phyloP scores from a whole-genome alignment of 441 rosid species.

The Hura crepitans region DNA sequence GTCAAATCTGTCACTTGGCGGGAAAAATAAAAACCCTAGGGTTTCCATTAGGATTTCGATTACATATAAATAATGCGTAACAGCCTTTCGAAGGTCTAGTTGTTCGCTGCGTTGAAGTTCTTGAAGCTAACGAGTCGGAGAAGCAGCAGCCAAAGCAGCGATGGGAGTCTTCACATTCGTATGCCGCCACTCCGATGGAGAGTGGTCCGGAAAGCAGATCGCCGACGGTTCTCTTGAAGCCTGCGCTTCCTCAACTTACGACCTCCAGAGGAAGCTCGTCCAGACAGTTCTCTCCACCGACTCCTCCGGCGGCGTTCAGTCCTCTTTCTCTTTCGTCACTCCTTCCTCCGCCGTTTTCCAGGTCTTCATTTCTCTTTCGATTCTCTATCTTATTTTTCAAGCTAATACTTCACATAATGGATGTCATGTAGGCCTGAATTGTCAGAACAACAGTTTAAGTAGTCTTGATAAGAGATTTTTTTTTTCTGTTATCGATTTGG shows the following conservation, averaged over 20 bases:
- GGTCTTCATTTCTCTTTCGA: slow-evolving; percentile 29
- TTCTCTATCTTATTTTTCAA: too few species aligned
- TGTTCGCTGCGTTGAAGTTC: background rate
- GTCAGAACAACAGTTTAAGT: background rate
- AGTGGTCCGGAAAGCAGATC: slow-evolving; percentile 75
- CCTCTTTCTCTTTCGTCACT: slow-evolving; percentile 49
- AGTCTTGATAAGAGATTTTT: background rate
- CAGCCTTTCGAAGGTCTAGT: background rate
- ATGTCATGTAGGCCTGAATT: too few species aligned
- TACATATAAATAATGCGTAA: background rate
- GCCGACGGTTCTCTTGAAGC: slow-evolving; percentile 73
- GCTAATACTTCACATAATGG: too few species aligned
- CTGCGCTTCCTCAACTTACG: slow-evolving; percentile 53
- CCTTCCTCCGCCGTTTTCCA: slow-evolving; percentile 59
- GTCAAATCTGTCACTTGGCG: background rate
- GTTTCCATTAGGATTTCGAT: background rate
- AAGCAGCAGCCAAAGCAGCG: background rate
- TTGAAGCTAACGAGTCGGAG: background rate
- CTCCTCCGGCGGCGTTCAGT: slow-evolving; percentile 66
- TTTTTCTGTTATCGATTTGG: too few species aligned
- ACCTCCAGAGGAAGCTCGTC: slow-evolving; percentile 67
- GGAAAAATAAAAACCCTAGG: background rate
- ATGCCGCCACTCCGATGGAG: slow-evolving; percentile 54
- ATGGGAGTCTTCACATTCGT: slow-evolving; percentile 81
- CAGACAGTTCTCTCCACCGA: slow-evolving; percentile 48